Conservation (phyloP, 805 yeast genomes). For the Lipomyces starkeyi region DNA sequence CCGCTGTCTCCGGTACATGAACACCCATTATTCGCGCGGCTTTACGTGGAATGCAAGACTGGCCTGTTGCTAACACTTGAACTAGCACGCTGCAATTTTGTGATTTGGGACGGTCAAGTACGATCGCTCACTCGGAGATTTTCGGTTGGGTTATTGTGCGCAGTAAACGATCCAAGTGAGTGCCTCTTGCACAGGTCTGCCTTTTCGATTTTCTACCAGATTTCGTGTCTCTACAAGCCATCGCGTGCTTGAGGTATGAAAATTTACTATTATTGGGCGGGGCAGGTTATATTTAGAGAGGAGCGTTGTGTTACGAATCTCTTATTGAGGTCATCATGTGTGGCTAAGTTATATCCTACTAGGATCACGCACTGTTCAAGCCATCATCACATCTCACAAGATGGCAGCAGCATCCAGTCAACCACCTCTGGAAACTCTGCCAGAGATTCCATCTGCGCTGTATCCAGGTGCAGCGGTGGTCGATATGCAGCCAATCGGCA, state of each 20-base stretch:
- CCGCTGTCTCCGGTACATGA: not conserved
- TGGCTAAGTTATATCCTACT: not conserved
- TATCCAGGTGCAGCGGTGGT: slow-evolving; percentile 20
- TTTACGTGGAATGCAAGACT: not conserved
- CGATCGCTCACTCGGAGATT: not conserved
- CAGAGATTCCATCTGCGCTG: not conserved
- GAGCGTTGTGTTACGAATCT: not conserved
- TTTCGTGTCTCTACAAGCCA: not conserved
- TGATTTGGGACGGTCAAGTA: not conserved
- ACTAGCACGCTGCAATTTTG: not conserved
- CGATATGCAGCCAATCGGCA: slow-evolving; percentile 32
- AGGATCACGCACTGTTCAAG: not conserved
- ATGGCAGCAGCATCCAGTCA: not conserved
- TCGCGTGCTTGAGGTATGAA: not conserved
- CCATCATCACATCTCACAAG: not conserved
- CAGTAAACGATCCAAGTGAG: not conserved
- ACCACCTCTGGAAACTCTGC: not conserved
- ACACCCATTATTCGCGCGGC: not conserved
- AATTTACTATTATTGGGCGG: not conserved
- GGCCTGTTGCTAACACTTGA: not conserved
- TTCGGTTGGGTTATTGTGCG: not conserved
- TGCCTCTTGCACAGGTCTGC: not conserved
- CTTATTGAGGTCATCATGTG: not conserved
- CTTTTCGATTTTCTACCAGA: not conserved
- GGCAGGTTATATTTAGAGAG: not conserved